These are phyloP conservation scores for Nicotiana knightiana DNA, from an alignment of 257 asterid genomes.

Conservation along the genomic window DNA sequence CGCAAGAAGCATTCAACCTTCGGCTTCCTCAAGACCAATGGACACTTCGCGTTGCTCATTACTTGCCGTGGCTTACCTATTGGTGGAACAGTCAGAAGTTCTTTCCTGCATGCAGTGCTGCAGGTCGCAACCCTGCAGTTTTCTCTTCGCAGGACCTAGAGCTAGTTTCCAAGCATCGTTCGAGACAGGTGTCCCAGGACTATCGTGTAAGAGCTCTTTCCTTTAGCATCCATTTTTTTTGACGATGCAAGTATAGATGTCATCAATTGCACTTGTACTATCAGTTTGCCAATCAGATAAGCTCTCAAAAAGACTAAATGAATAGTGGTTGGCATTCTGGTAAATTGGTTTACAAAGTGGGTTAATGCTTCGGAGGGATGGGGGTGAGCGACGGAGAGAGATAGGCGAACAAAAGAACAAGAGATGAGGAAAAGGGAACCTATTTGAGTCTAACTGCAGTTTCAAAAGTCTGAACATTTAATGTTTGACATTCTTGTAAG, in stretches of 20 bases:
- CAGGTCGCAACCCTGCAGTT: constrained; percentile 25
- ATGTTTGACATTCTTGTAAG: background rate
- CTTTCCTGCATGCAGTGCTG: constrained; percentile 42
- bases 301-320: background rate
- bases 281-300: background rate
- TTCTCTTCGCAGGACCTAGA: constrained; percentile 55
- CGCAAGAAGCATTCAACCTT: constrained; percentile 38
- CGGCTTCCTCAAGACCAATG: constrained; percentile 62
- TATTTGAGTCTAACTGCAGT: background rate
- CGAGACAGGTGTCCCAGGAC: constrained; percentile 1
- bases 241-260: background rate
- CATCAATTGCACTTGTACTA: background rate
- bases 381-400: background rate
- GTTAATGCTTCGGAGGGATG: too few relatives aligned
- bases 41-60: constrained; percentile 71
- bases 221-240: background rate
- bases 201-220: background rate
- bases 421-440: background rate
- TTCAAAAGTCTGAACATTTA: background rate
- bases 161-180: constrained; percentile 26
- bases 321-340: too few relatives aligned
- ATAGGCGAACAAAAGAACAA: background rate
- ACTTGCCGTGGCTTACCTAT: constrained; percentile 75
- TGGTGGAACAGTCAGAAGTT: constrained; percentile 92
- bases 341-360: too few relatives aligned